These are phyloP conservation scores for Phialocephala subalpina DNA, from an alignment of 2,329 filamentous ascomycete species.

Conservation along the genomic window DNA sequence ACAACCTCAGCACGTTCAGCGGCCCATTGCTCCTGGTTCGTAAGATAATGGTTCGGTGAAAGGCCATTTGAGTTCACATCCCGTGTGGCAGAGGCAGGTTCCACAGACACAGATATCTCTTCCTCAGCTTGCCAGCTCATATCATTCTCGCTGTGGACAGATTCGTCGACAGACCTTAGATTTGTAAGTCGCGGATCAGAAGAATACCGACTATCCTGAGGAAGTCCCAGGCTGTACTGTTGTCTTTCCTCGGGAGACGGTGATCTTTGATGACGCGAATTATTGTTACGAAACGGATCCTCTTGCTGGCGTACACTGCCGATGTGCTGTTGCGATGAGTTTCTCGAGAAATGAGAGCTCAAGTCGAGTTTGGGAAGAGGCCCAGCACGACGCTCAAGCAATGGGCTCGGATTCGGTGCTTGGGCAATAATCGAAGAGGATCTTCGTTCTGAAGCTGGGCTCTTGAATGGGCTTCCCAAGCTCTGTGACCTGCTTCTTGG, in stretches of 20 bases:
- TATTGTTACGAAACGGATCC: conserved; percentile 37
- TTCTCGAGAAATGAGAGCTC: conserved; percentile 27
- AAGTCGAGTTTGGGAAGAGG: conserved; percentile 36
- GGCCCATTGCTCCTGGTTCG: conserved; percentile 34
- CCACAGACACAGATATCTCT: conserved; percentile 25
- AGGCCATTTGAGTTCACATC: conserved; percentile 12
- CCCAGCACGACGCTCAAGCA: conserved; percentile 29
- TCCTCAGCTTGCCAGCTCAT: conserved; percentile 43
- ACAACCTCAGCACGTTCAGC: conserved; percentile 39
- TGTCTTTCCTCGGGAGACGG: conserved; percentile 36
- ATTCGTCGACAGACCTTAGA: conserved; percentile 22
- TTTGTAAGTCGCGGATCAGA: conserved; percentile 30
- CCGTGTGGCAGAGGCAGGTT: conserved; percentile 12
- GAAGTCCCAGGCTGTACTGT: conserved; percentile 36
- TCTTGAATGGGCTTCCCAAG: conserved; percentile 45
- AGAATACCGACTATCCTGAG: conserved; percentile 22
- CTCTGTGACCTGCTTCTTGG: conserved; percentile 43
- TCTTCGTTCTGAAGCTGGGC: conserved; percentile 38
- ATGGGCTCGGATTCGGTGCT: conserved; percentile 16
- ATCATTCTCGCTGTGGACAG: conserved; percentile 34
- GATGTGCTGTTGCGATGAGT: conserved; percentile 25
- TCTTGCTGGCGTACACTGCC: conserved; percentile 31
- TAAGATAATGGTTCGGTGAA: conserved; percentile 4
- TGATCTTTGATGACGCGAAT: conserved; percentile 19
- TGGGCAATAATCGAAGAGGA: conserved; percentile 34